These are phyloP conservation scores for Cercospora canescens DNA, from an alignment of 2,329 filamentous ascomycete genomes.

Conservation along the genomic window DNA sequence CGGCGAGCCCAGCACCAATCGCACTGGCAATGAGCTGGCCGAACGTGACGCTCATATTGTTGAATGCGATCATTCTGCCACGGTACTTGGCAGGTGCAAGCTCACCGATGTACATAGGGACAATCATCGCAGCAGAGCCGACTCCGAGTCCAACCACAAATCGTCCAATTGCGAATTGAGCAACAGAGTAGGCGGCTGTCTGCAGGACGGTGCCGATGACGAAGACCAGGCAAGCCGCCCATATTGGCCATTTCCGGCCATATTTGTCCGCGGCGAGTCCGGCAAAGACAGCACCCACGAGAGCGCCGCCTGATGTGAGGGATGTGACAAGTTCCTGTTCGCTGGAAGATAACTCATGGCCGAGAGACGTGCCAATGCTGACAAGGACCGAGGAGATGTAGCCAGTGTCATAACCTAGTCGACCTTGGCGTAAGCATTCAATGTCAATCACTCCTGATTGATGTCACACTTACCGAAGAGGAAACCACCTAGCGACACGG, in stretches of 20 bases:
- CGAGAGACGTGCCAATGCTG: constrained; percentile 56
- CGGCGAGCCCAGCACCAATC: constrained; percentile 72
- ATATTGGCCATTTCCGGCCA: constrained; percentile 50
- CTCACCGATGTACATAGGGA: constrained; percentile 60
- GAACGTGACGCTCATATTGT: constrained; percentile 78
- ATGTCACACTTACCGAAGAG: constrained; percentile 27
- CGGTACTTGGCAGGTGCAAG: constrained; percentile 48
- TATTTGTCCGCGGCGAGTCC: constrained; percentile 50
- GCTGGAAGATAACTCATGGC: constrained; percentile 48
- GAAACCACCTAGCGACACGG: constrained; percentile 38
- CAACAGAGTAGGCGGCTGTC: constrained; percentile 58
- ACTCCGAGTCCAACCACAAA: constrained; percentile 71
- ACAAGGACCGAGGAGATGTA: constrained; percentile 63
- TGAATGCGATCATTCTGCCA: constrained; percentile 78
- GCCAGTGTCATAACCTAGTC: constrained; percentile 50
- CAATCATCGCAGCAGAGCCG: constrained; percentile 74
- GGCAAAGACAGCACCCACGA: constrained; percentile 48
- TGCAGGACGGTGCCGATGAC: constrained; percentile 67
- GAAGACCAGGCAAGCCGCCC: constrained; percentile 65
- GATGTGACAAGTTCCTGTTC: constrained; percentile 62
- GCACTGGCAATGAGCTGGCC: constrained; percentile 90
- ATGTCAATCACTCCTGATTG: background rate
- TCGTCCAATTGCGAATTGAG: constrained; percentile 66
- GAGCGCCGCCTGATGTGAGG: constrained; percentile 58
- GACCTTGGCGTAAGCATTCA: background rate